Conservation (phyloP, 495 filamentous ascomycete species). For the Astrothelium subdiscretum region DNA sequence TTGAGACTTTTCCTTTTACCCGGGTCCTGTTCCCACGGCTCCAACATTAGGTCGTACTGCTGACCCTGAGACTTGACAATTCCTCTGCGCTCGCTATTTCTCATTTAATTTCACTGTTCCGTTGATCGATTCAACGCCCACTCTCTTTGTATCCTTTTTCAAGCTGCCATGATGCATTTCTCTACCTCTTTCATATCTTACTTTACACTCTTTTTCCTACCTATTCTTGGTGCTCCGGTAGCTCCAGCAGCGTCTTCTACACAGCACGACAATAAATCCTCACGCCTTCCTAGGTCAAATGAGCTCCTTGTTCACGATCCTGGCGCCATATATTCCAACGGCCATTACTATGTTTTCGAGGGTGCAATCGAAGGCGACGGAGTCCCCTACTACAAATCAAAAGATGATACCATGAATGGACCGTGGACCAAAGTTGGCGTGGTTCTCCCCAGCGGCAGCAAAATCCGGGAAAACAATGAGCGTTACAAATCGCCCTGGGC, state of each 20-base stretch:
- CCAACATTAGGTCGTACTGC: too few relatives aligned
- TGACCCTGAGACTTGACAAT: too few relatives aligned
- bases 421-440: neutral
- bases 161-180: too few relatives aligned
- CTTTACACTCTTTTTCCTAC: neutral
- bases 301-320: neutral
- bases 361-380: neutral
- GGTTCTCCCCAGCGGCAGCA: neutral
- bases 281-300: neutral
- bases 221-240: neutral
- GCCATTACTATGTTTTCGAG: neutral
- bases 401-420: neutral
- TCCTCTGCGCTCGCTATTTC: too few relatives aligned
- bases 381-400: neutral
- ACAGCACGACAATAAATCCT: neutral
- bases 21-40: too few relatives aligned
- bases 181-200: neutral
- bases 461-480: neutral
- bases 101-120: neutral
- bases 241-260: neutral
- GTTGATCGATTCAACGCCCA: too few relatives aligned
- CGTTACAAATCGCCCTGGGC: constrained; percentile 24
- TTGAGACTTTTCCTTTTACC: too few relatives aligned
- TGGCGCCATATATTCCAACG: neutral
- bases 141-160: too few relatives aligned